Evolutionary conservation across 306 rosid species (phyloP).

Genomic region (Castanea sativa): DNA sequence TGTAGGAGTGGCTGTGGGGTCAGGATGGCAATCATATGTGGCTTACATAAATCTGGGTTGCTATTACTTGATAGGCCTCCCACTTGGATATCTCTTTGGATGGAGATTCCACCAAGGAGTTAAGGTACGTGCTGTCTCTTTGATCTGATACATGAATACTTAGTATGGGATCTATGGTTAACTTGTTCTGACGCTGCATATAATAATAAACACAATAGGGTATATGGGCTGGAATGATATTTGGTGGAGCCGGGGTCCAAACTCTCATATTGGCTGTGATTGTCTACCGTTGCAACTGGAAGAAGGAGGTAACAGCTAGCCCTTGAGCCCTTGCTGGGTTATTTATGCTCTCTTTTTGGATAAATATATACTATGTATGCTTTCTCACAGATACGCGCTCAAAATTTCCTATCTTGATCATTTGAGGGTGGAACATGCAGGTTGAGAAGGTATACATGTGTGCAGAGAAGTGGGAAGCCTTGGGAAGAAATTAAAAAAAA

Average conservation of each 20-base stretch:
- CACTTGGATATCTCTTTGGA: constrained; percentile 72
- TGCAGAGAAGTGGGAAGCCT: constrained; percentile 33
- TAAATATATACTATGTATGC: not conserved
- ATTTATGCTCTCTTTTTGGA: no score
- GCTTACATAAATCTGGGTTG: constrained; percentile 84
- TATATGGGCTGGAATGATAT: constrained; percentile 65
- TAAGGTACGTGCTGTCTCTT: constrained; percentile 36
- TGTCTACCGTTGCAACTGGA: constrained; percentile 63
- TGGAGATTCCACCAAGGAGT: constrained; percentile 70
- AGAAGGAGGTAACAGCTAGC: constrained; percentile 41
- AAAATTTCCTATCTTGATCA: not conserved
- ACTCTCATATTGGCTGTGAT: constrained; percentile 45
- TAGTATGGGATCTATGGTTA: no score
- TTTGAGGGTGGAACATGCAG: constrained; percentile 23
- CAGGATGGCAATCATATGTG: constrained; percentile 86
- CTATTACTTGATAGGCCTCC: constrained; percentile 71
- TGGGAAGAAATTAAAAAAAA: not conserved
- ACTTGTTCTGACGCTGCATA: not conserved
- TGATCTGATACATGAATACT: not conserved
- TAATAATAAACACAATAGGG: constrained; percentile 35
- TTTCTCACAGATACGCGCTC: not conserved
- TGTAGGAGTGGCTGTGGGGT: constrained; percentile 88
- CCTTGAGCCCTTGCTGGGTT: no score
- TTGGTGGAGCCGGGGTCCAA: constrained; percentile 62
- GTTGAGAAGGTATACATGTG: constrained; percentile 47